phyloP scores from a whole-genome alignment of 176 grass and related monocot genomes.

The Elaeis guineensis region DNA sequence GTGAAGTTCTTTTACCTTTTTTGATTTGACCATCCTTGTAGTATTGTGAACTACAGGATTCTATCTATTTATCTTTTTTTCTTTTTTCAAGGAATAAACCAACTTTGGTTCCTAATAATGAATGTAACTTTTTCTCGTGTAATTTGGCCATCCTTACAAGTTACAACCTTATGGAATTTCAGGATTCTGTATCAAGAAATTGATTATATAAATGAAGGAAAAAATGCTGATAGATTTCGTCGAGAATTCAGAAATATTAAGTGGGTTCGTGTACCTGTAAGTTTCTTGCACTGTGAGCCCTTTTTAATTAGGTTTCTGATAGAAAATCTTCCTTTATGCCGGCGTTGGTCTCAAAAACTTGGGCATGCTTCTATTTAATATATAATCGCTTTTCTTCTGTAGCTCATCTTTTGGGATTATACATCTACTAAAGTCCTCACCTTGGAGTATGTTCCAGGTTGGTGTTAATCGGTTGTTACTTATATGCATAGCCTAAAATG shows the following conservation, averaged over 20 bases:
- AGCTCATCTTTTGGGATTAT: constrained; percentile 95
- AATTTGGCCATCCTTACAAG: not conserved
- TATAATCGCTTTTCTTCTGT: constrained; percentile 18
- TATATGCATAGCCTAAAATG: not conserved
- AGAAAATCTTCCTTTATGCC: not conserved
- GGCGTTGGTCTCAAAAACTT: too few relatives aligned
- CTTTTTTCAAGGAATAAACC: too few relatives aligned
- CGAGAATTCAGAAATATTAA: constrained; percentile 98
- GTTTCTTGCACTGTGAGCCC: constrained; percentile 27
- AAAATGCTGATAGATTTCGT: constrained; percentile 93
- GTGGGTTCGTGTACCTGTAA: constrained; percentile 90
- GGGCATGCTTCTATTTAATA: not conserved
- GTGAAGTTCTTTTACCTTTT: too few relatives aligned
- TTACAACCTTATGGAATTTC: constrained; percentile 28
- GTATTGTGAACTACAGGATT: too few relatives aligned
- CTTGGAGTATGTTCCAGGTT: constrained; percentile 86
- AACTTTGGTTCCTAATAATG: too few relatives aligned
- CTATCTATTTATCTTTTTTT: too few relatives aligned
- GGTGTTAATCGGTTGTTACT: constrained; percentile 23
- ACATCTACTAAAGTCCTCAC: constrained; percentile 82
- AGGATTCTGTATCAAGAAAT: constrained; percentile 99
- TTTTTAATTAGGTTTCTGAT: not conserved
- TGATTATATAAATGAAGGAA: constrained; percentile 99
- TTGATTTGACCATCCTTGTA: too few relatives aligned
- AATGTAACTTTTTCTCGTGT: too few relatives aligned